Base-by-base conservation (phyloP, 2,329 filamentous ascomycete genomes). In the Phyllachora maydis region DNA sequence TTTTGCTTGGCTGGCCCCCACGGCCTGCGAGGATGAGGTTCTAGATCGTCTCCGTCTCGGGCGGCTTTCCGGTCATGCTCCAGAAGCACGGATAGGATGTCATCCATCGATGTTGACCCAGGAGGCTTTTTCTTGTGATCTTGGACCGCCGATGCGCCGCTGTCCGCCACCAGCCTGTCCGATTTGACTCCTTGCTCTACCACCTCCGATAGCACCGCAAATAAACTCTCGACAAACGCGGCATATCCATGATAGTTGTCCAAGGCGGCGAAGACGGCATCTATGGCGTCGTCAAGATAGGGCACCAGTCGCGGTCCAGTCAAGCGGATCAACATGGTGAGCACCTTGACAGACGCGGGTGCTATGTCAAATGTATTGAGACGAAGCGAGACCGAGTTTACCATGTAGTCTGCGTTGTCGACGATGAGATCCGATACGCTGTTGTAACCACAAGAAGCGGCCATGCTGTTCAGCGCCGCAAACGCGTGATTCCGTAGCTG, bases 241-340 rank as follows among this genome's bases (percentile, higher is more conserved):
- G 81, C 71, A 42, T 98, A 95, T 2, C 88, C 88, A 37, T 98
- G 88, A 37, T 88, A 98, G 37, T 81, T 78, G 34, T 93, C 82
- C n/a, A 98, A 52, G 0, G 83, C 81, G 0, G 77, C 75, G 43
- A 98, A 95, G 18, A 98, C 81, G 1, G 79, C 85, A 4, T 72
- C 75, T 3, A 95, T 70, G 1, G 92, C 66, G 40, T 98, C 88
- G 39, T 95, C 85, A 2, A 98, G 54, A 39, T 83, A 93, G 0
- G 83, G 82, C 8, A 98, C 58, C 12, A 98, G 46, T 6, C 59
- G 60, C 2, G 82, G 70, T 0, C 88, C 88, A 11, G 82, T 79
- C 9, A 98, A 60, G 14, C 66, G 70, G 29, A 95, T 70, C 77
- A 95, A 90, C 83, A 98, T 93, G 5, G 75, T 62, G 23, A 98